These are phyloP conservation scores for Sextonia rubra DNA, from an alignment of 164 flowering plant genomes.

Conservation along the genomic window DNA sequence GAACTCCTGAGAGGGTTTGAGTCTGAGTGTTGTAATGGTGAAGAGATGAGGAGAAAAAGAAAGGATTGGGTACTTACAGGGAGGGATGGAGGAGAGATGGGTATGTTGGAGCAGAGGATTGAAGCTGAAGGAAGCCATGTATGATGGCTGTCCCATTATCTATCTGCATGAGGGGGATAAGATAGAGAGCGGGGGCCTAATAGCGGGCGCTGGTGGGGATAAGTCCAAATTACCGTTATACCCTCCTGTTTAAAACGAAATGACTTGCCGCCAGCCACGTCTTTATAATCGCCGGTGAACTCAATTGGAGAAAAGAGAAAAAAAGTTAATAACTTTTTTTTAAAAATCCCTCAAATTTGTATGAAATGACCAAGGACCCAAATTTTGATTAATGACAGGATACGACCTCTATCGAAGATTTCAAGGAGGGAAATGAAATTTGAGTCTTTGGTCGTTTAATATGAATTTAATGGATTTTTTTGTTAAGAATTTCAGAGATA, in stretches of 20 bases:
- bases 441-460: too few relatives aligned
- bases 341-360: too few relatives aligned
- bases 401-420: too few relatives aligned
- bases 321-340: too few relatives aligned
- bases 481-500: too few relatives aligned
- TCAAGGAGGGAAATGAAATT: too few relatives aligned
- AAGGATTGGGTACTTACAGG: conserved; percentile 45
- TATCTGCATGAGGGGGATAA: background rate
- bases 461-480: too few relatives aligned
- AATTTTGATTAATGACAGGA: too few relatives aligned
- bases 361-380: too few relatives aligned
- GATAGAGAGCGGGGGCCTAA: background rate
- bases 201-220: background rate
- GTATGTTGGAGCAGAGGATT: conserved; percentile 33
- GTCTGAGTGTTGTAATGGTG: conserved; percentile 23
- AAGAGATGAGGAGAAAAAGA: conserved; percentile 16
- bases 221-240: background rate
- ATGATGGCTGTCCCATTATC: conserved; percentile 25
- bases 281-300: too few relatives aligned
- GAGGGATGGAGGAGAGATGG: conserved; percentile 26
- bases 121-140: conserved; percentile 43
- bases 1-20: conserved; percentile 8
- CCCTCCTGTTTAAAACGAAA: background rate
- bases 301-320: too few relatives aligned
- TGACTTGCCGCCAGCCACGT: too few relatives aligned